These are phyloP conservation scores for Amoebophrya sp. DNA, from an alignment of 169 alveolate species.

Conservation along the genomic window DNA sequence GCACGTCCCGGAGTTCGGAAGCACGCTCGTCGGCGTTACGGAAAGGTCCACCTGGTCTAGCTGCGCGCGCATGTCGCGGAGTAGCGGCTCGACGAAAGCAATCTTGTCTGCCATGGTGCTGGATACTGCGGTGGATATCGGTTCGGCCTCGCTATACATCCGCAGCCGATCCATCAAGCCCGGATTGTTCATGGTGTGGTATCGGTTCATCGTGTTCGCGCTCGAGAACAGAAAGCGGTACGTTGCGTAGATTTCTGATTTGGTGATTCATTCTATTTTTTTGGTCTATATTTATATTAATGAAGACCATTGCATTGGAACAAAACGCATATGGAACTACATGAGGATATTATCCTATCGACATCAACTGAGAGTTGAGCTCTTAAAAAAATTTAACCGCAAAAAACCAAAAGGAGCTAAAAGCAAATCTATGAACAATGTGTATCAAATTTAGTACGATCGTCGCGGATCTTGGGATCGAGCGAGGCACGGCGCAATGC, in stretches of 20 bases:
- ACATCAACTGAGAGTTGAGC: too few relatives aligned
- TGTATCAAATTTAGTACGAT: too few relatives aligned
- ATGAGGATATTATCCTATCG: too few relatives aligned
- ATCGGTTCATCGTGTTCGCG: neutral
- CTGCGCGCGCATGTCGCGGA: neutral
- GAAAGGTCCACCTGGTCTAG: neutral
- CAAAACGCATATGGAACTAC: too few relatives aligned
- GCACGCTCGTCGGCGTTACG: neutral
- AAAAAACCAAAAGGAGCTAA: too few relatives aligned
- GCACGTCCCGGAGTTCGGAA: neutral
- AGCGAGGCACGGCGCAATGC: neutral
- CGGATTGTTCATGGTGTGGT: neutral
- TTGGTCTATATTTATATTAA: too few relatives aligned
- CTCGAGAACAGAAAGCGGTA: neutral
- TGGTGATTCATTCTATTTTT: too few relatives aligned
- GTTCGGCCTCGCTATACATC: too few relatives aligned
- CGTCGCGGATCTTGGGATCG: neutral
- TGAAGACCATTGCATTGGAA: too few relatives aligned
- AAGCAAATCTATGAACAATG: too few relatives aligned
- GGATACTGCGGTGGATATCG: too few relatives aligned
- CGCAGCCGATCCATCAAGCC: neutral
- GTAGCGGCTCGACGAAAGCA: neutral
- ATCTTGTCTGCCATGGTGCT: neutral
- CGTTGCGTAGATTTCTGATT: neutral
- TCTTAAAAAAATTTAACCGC: too few relatives aligned